Evolutionary conservation across 2,329 filamentous ascomycete genomes (phyloP).

Genomic region (Paecilomyces dactylethromorphus): DNA sequence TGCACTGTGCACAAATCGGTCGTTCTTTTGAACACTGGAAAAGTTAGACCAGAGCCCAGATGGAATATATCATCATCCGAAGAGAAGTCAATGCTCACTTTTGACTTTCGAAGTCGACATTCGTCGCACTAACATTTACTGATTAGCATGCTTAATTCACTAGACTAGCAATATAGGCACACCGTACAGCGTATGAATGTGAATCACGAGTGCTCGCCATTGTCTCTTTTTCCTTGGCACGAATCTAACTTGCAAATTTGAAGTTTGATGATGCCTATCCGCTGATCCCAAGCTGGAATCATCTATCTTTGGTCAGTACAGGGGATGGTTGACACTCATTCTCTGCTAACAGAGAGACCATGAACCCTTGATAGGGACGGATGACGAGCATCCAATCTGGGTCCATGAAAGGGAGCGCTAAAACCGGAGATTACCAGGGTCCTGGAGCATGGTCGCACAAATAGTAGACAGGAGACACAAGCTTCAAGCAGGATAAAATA

Average conservation of each 20-base stretch:
- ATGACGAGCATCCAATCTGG: neutral
- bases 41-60: neutral
- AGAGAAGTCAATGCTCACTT: slow-evolving; percentile 17
- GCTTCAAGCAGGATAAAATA: neutral
- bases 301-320: neutral
- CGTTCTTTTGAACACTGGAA: slow-evolving; percentile 36
- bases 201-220: slow-evolving; percentile 36
- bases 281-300: neutral
- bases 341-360: neutral
- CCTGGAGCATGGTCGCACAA: neutral
- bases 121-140: slow-evolving; percentile 28
- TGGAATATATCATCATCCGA: neutral
- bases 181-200: slow-evolving; percentile 34
- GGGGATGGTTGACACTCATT: neutral
- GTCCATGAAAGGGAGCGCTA: neutral
- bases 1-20: slow-evolving; percentile 32
- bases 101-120: slow-evolving; percentile 34
- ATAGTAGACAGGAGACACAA: neutral
- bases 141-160: neutral
- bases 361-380: neutral
- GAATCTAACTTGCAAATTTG: slow-evolving; percentile 4
- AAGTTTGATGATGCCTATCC: neutral
- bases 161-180: neutral
- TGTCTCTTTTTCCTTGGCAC: slow-evolving; percentile 15
- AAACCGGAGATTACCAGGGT: neutral